Base-by-base conservation (phyloP, 2,329 filamentous ascomycete genomes). In the Aspergillus fischeri region DNA sequence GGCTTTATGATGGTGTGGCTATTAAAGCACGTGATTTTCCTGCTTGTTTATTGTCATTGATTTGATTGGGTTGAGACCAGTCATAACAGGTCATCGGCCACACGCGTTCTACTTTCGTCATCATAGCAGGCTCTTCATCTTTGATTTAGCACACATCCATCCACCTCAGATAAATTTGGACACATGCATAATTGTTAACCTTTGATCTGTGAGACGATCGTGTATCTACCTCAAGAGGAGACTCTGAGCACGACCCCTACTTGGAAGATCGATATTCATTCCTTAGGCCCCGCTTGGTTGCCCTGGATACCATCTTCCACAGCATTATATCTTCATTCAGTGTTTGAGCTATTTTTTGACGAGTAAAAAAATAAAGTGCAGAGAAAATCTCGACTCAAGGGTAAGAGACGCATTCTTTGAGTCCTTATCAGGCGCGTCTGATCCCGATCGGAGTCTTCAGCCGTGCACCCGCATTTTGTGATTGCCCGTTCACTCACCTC, bases 251-350 rank as follows among this genome's bases (percentile, higher is more conserved):
- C 44, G 14, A 47, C 10, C 6, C 24, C 14, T 38, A 25, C 7
- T 7, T 25, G 21, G n/a, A 25, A 6, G 44, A 47, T 24, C 21
- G 9, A 47, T 47, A 24, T 11, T 47, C 44, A 47, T 47, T 17
- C 44, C 4, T 53, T 41, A 51, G 49, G 63, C 60, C 62, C 67
- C 65, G 59, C 63, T 51, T 54, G 67, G 73, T 75, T 75, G 72
- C 73, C 72, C 65, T 69, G 72, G 70, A 71, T 75, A 75, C 73
- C 62, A 62, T 51, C 38, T 56, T 52, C 57, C 47, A 35, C 56
- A 55, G 63, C 55, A 60, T 45, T 24, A 6, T 14, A 11, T 8
- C 44, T 25, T 47, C 44, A 21, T 21, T 44, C 55, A 49, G 55
- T 56, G 61, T 59, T 28, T 14, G 25, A 24, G 14, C 10, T 17